Base-by-base conservation (phyloP, 73 alveolate genomes). In the Breviolum minutum region DNA sequence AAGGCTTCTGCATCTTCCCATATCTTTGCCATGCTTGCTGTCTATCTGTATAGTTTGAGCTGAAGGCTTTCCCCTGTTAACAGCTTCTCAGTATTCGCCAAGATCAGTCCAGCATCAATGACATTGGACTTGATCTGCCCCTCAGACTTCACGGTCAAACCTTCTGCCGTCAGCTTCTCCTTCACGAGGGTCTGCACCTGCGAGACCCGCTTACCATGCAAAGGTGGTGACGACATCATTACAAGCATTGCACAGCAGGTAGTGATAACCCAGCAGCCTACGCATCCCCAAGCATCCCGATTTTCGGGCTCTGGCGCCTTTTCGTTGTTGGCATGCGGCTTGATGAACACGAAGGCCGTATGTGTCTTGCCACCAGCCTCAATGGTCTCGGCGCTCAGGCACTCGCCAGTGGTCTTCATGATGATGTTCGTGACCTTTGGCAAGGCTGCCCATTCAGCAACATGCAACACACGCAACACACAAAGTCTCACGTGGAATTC, bases 281-380 rank as follows among this genome's bases (percentile, higher is more conserved):
- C 0, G 54, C 54, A 40, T 40, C 54, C 54, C 54, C 54, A 40
- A 40, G 54, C 5, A 40, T 40, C 54, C 54, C 54, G 3, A 40
- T 40, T 40, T 14, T 68, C 77, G 17, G n/a, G 24, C 24, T 22
- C 24, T 2, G n/a, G 77, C 48, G 90, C 90, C 90, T 81, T 81
- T 48, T 81, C 90, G 69, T 81, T 81, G 90, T 81, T 81, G 73
- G 99, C 99, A 17, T 94, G 99, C 48, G 99, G 99, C 85, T 94
- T 94, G 99, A 94, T 94, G 99, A 94, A 94, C 62, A 94, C 91
- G 79, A 91, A 91, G 79, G 90, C 97, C n/a, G 97, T 91, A 89
- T 91, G 95, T 8, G 69, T 88, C 95, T 88, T 88, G 26, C 84
- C 71, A 6, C 95, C 83, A 17, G 95, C 95, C 71, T 68, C 95